These are phyloP conservation scores for Gymnopilus dilepis DNA, from an alignment of 768 basidiomycete species.

Conservation along the genomic window DNA sequence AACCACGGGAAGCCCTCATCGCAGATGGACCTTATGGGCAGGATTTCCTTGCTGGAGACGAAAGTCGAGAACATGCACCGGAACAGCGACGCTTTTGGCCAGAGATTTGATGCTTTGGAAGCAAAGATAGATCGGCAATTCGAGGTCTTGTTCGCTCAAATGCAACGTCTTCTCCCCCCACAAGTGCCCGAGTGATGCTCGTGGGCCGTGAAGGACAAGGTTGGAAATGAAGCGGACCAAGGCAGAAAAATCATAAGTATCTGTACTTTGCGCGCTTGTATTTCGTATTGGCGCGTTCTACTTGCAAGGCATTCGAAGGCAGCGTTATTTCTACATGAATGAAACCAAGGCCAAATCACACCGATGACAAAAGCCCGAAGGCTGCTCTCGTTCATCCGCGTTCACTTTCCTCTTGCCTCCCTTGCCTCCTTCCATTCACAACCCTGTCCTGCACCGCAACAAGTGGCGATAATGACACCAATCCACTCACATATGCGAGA, in stretches of 20 bases:
- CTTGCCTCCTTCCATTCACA: neutral
- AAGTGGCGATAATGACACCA: conserved; percentile 67
- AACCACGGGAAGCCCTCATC: neutral
- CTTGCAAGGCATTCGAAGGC: no score
- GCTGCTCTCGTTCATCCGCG: conserved; percentile 59
- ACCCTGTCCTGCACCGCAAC: conserved; percentile 18
- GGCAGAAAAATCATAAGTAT: no score
- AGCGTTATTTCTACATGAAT: no score
- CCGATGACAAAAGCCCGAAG: conserved; percentile 74
- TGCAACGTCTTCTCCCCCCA: neutral
- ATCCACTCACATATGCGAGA: conserved; percentile 78
- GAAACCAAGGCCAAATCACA: no score
- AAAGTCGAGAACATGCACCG: conserved; percentile 4
- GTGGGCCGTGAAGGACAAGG: no score
- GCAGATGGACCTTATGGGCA: conserved; percentile 9
- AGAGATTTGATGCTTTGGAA: conserved; percentile 3
- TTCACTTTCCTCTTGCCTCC: conserved; percentile 39
- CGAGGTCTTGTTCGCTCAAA: neutral
- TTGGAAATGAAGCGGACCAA: no score
- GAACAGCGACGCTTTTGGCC: neutral
- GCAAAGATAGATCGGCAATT: conserved; percentile 9
- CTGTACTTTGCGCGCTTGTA: no score
- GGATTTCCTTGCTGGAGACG: neutral
- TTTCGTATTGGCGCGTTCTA: no score
- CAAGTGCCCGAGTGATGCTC: neutral